Base-by-base conservation (phyloP, 768 basidiomycete species). In the Symmetrospora coprosmae region DNA sequence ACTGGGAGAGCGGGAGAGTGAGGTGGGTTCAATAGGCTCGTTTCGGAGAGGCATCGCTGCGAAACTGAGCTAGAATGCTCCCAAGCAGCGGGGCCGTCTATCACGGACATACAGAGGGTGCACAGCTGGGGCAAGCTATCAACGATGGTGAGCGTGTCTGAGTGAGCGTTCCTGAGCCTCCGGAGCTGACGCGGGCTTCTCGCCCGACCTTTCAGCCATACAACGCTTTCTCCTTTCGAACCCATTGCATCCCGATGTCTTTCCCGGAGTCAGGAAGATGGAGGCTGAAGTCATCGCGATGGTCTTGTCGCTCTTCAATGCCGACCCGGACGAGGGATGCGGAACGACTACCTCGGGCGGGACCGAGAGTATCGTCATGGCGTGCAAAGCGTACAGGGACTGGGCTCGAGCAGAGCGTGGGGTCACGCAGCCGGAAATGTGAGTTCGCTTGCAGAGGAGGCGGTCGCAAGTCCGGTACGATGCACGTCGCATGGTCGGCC, bases 331-430 rank as follows among this genome's bases (percentile, higher is more conserved):
- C 2, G 74, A 79, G 48, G 88, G 88, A 16, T 87, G 88, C 11
- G 92, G 92, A 13, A 83, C 82, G 5, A 96, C 91, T 73, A 99
- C 92, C 1, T 85, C 85, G 0, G 92, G 92, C 14, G 92, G 92
- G 5, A 99, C 92, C 0, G 92, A 99, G 71, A 87, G 85, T 21
- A 96, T 97, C 66, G 76, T 99, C 48, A 90, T 96, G 89, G 82
- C 89, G 1, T 78, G 88, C 65, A 96, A 96, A 76, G 86, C 90
- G 0, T 82, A 99, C 70, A 80, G 89, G 14, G 90, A 96, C 65
- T 94, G 91, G 87, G 92, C 87, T 5, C 75, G 78, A 43, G 78
- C 76, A 1, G 82, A 83, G 38, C 91, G 89, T 71, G 87, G 88
- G 7, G 87, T 96, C 66, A 87, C 79, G 0, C 80, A 84, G 62